Percentiles rank a stretch among this genome's conserved stretches.
phyloP scores from a whole-genome alignment of 306 rosid genomes.

The Lathyrus sativus region DNA sequence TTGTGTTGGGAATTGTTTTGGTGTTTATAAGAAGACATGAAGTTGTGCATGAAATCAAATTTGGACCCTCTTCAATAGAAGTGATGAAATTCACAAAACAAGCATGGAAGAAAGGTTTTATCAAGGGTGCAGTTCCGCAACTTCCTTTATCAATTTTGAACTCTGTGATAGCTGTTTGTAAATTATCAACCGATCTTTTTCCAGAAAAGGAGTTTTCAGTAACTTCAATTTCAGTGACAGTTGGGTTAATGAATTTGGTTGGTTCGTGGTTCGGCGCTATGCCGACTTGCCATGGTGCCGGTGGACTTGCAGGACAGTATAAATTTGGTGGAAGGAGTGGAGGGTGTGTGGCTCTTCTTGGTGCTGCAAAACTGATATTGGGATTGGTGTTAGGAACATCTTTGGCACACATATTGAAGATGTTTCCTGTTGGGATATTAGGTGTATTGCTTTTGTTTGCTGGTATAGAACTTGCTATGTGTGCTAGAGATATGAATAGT shows the following conservation, averaged over 20 bases:
- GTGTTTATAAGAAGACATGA: slow-evolving; percentile 33
- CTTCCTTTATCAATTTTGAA: slow-evolving; percentile 38
- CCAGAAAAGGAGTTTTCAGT: slow-evolving; percentile 40
- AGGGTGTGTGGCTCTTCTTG: slow-evolving; percentile 36
- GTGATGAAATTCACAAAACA: slow-evolving; percentile 32
- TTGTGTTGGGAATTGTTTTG: slow-evolving; percentile 38
- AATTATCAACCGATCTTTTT: slow-evolving; percentile 36
- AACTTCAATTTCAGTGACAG: slow-evolving; percentile 39
- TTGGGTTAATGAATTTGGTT: slow-evolving; percentile 40
- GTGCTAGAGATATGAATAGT: slow-evolving; percentile 38
- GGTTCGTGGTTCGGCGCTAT: slow-evolving; percentile 44
- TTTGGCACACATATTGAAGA: slow-evolving; percentile 32
- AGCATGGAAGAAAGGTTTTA: slow-evolving; percentile 40
- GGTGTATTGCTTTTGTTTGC: slow-evolving; percentile 41
- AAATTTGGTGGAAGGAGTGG: slow-evolving; percentile 45
- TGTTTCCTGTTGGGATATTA: slow-evolving; percentile 37
- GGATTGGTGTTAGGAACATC: slow-evolving; percentile 40
- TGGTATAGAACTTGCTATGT: slow-evolving; percentile 44
- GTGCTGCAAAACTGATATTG: slow-evolving; percentile 19
- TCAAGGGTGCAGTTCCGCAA: slow-evolving; percentile 39
- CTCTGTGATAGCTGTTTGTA: slow-evolving; percentile 42
- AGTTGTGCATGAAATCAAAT: slow-evolving; percentile 34
- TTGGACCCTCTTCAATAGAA: slow-evolving; percentile 37
- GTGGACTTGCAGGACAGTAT: slow-evolving; percentile 42
- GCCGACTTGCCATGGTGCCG: slow-evolving; percentile 42